Base-by-base conservation (phyloP, 1,284 basidiomycete genomes). In the Leccinum subatratum region DNA sequence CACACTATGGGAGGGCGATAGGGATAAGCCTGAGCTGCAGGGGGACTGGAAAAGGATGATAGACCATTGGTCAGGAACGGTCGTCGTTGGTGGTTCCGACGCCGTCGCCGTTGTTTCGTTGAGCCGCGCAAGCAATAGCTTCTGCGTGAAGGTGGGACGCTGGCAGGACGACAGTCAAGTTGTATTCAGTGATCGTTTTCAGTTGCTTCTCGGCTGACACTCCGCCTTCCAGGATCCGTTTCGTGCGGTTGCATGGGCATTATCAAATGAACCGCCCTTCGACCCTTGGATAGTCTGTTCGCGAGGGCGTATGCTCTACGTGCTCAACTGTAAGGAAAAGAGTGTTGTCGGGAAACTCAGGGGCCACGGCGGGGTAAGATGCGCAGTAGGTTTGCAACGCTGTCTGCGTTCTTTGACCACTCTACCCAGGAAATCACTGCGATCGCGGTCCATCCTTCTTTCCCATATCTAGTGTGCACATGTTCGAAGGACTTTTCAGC, bases 291-390 rank as follows among this genome's bases (percentile, higher is more conserved):
- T 89, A 34, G 73, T 91, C 20, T 82, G 87, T 66, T 80, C 86
- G 7, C 76, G 80, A 34, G 78, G 80, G 34, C 83, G 82, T 62
- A 68, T 87, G 14, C 68, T 90, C 20, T 86, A 85, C 71, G 77
- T 89, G 22, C 80, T 85, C 70, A 80, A 85, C 67, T 76, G 83
- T 5, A 75, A 75, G 60, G 75, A 72, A 18, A 76, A 77, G 39
- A 73, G 74, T 3, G 67, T 86, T 9, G 66, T 82, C 3, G 81
- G 85, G 14, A 78, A 77, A 66, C 77, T 89, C 39, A 84, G 85
- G 63, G 90, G 89, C 1, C 90, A 92, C 71, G 90, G 90, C 30
- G 87, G 86, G 39, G 90, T 90, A 77, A 75, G 85, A 74, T 59
- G 18, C 60, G 20, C 48, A 28, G 11, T 57, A 42, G 22, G 12